Base-by-base conservation (phyloP, 2,329 filamentous ascomycete species). In the Ceratocystis variospora region DNA sequence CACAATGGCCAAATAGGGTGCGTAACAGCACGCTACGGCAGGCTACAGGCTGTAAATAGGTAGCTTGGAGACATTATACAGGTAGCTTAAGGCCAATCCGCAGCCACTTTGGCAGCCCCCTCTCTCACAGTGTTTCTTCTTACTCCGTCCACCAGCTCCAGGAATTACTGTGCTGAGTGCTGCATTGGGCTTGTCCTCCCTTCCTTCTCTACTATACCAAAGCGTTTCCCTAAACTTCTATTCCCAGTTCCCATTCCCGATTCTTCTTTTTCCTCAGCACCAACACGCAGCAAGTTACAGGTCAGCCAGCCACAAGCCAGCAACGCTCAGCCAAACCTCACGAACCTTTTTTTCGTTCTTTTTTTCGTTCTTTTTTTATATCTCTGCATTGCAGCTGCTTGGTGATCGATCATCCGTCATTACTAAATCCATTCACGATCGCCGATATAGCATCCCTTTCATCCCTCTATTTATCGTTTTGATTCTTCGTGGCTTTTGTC, bases 151-250 rank as follows among this genome's bases (percentile, higher is more conserved):
- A 31, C 7, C 28, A 31, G 37, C 50, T 45, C 22, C 41, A 59
- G 28, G 53, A 33, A 22, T 10, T 17, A 65, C 64, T 50, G 57
- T 66, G 53, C 44, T 33, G 41, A 62, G 15, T 61, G 15, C 65
- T 66, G 37, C 50, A 61, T 65, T 61, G 41, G 44, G 37, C 19
- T 53, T 46, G 59, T 44, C 37, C 37, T n/a, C 31, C 25, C 33
- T 62, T 46, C 55, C 37, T 55, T 28, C 48, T 55, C 53, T 53
- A 44, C 22, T 64, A 19, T 22, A 28, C 63, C 31, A 46, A 50
- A 50, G 25, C 28, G 15, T 50, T 64, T 64, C 19, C 15, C 37
- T 65, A 33, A 33, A 31, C n/a, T 64, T 55, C 25, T 53, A 17
- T 64, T 61, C 22, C 53, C 44, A 22, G 22, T 22, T 22, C 31